Percentiles rank a stretch among this genome's conserved stretches.
These are phyloP conservation scores for Luffa acutangula DNA, from an alignment of 306 rosid genomes.

Conservation along the genomic window DNA sequence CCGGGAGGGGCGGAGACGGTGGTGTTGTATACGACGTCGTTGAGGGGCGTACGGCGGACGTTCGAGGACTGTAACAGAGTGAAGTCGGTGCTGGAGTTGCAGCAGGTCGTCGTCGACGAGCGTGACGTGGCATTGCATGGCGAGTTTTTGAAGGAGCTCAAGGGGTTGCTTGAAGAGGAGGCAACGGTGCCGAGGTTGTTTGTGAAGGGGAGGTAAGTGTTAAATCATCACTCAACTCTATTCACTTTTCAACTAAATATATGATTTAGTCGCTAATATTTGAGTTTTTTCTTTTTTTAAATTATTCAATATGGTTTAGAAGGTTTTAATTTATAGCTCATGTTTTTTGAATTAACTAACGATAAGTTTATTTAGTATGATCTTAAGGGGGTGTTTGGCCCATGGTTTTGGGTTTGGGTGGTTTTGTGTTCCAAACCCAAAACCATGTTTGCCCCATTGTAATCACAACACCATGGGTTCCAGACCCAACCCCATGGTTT, in stretches of 20 bases:
- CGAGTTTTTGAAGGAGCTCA: slow-evolving; percentile 46
- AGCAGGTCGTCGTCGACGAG: slow-evolving; percentile 61
- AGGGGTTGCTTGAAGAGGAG: slow-evolving; percentile 35
- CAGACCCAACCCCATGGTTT: too few relatives aligned
- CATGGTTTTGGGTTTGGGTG: too few relatives aligned
- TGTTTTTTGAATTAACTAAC: too few relatives aligned
- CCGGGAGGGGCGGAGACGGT: slow-evolving; percentile 52
- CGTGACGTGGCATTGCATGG: slow-evolving; percentile 83
- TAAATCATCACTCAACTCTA: background rate
- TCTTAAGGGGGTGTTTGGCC: too few relatives aligned
- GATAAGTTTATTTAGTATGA: too few relatives aligned
- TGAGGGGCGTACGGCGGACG: slow-evolving; percentile 69
- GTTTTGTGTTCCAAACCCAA: too few relatives aligned
- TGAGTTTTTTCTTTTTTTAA: too few relatives aligned
- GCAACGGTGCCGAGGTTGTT: slow-evolving; percentile 51
- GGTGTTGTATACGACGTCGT: slow-evolving; percentile 84
- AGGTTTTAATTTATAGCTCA: background rate
- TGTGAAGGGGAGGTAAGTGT: slow-evolving; percentile 48
- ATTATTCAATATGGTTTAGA: too few relatives aligned
- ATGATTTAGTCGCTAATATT: background rate
- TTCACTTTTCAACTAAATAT: background rate
- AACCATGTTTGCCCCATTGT: too few relatives aligned
- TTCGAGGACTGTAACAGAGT: slow-evolving; percentile 61
- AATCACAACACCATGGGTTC: too few relatives aligned
- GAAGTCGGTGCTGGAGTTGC: slow-evolving; percentile 43